These are phyloP conservation scores for Phoma sp. DNA, from an alignment of 2,329 filamentous ascomycete genomes.

Conservation along the genomic window DNA sequence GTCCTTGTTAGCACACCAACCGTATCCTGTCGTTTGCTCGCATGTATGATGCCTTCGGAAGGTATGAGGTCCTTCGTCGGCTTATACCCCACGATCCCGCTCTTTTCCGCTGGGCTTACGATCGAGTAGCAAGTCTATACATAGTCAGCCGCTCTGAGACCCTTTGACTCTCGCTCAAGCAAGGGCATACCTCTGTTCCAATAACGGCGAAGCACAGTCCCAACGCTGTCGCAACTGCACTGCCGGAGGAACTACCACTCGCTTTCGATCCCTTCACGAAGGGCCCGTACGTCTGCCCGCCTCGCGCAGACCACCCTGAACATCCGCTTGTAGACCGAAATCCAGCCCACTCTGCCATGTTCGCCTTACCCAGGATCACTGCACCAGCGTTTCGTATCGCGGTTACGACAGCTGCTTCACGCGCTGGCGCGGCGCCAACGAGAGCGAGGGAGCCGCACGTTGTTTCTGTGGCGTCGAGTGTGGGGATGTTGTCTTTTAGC, in stretches of 20 bases:
- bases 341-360: conserved; percentile 67
- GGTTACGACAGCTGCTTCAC: conserved; percentile 63
- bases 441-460: conserved; percentile 66
- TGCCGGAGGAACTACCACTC: conserved; percentile 65
- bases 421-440: conserved; percentile 59
- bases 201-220: conserved; percentile 63
- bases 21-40: conserved; percentile 60
- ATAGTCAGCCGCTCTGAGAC: no score
- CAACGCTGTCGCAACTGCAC: conserved; percentile 62
- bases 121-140: conserved; percentile 20
- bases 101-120: conserved; percentile 25
- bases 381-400: conserved; percentile 64
- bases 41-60: conserved; percentile 65
- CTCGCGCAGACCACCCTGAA: conserved; percentile 67
- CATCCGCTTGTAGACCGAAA: conserved; percentile 60
- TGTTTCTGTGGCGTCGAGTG: conserved; percentile 35
- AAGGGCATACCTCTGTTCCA: conserved; percentile 57
- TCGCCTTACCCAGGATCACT: conserved; percentile 68
- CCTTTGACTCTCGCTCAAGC: no score
- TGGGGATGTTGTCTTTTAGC: conserved; percentile 68
- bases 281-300: conserved; percentile 65
- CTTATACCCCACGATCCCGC: conserved; percentile 27
- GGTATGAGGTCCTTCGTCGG: conserved; percentile 59
- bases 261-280: conserved; percentile 66
- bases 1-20: conserved; percentile 60